Conservation (phyloP, 78 protist genomes). For the Dictyostelium capitatum region DNA sequence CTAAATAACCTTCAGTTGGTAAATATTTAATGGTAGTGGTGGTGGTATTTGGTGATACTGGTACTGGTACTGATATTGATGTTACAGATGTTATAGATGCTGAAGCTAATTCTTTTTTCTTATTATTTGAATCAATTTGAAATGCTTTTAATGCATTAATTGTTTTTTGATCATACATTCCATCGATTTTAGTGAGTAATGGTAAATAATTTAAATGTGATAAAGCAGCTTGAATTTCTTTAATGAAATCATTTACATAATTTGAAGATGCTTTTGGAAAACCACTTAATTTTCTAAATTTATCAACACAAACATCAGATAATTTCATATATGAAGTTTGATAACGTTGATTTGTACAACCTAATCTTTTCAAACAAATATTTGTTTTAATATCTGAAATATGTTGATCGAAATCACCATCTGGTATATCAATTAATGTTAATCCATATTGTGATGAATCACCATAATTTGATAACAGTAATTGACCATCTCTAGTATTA, state of each 20-base stretch:
- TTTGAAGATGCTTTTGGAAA: background rate
- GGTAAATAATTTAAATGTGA: conserved; percentile 75
- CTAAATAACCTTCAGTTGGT: conserved; percentile 48
- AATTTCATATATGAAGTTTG: background rate
- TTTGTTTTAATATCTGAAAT: conserved; percentile 15
- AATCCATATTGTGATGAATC: background rate
- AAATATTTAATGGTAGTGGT: background rate
- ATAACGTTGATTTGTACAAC: conserved; percentile 48
- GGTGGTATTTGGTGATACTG: background rate
- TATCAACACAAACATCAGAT: background rate
- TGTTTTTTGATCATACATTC: conserved; percentile 59
- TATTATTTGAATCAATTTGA: conserved; percentile 39
- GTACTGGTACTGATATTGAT: background rate
- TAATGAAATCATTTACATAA: conserved; percentile 24
- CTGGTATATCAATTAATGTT: conserved; percentile 24
- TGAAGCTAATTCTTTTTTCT: background rate
- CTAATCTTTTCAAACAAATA: conserved; percentile 20
- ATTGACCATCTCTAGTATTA: conserved; percentile 22
- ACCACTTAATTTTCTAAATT: background rate
- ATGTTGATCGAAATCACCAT: conserved; percentile 56
- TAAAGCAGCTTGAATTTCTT: conserved; percentile 73
- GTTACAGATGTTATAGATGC: background rate
- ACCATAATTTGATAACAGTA: conserved; percentile 33
- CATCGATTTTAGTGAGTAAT: conserved; percentile 57
- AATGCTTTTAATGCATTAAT: conserved; percentile 79